A percentile compares a stretch with the other conserved stretches of the same genome.
Conservation (phyloP, 2,329 filamentous ascomycete genomes). For the Colletotrichum abscissum region DNA sequence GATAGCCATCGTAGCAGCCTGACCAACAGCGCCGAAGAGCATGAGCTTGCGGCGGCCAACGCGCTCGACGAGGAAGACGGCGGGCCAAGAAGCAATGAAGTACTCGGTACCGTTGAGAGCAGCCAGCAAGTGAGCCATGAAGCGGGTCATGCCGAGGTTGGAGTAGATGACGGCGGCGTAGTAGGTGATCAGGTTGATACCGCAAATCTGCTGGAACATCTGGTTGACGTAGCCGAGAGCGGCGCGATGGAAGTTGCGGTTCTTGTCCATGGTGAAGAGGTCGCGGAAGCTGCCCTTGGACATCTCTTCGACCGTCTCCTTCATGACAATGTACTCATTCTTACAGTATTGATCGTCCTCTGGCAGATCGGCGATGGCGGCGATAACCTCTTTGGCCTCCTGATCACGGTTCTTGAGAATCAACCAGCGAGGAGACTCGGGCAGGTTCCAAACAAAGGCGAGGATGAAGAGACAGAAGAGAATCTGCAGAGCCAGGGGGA, state of each 20-base stretch:
- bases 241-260: slow-evolving; percentile 66
- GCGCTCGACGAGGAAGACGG: slow-evolving; percentile 71
- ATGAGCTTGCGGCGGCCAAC: slow-evolving; percentile 78
- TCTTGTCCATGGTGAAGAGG: slow-evolving; percentile 68
- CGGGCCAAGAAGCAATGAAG: slow-evolving; percentile 66
- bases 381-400: slow-evolving; percentile 56
- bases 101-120: slow-evolving; percentile 63
- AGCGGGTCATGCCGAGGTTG: slow-evolving; percentile 61
- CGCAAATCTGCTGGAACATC: slow-evolving; percentile 59
- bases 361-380: slow-evolving; percentile 51
- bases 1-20: slow-evolving; percentile 75
- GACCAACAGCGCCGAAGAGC: slow-evolving; percentile 74
- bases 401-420: slow-evolving; percentile 51
- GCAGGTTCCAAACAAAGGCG: slow-evolving; percentile 60
- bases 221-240: slow-evolving; percentile 67
- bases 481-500: slow-evolving; percentile 69
- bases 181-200: slow-evolving; percentile 45
- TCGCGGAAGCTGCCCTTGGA: slow-evolving; percentile 64
- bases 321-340: slow-evolving; percentile 62
- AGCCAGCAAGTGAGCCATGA: slow-evolving; percentile 68
- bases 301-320: slow-evolving; percentile 75
- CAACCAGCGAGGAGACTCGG: slow-evolving; percentile 64
- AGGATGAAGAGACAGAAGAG: slow-evolving; percentile 70
- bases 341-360: slow-evolving; percentile 64
- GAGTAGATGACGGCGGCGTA: slow-evolving; percentile 43